Evolutionary conservation across 495 filamentous ascomycete species (phyloP), one percentile per base, ranked within the genome.

Genomic region (Symbiotaphrina buchneri): DNA sequence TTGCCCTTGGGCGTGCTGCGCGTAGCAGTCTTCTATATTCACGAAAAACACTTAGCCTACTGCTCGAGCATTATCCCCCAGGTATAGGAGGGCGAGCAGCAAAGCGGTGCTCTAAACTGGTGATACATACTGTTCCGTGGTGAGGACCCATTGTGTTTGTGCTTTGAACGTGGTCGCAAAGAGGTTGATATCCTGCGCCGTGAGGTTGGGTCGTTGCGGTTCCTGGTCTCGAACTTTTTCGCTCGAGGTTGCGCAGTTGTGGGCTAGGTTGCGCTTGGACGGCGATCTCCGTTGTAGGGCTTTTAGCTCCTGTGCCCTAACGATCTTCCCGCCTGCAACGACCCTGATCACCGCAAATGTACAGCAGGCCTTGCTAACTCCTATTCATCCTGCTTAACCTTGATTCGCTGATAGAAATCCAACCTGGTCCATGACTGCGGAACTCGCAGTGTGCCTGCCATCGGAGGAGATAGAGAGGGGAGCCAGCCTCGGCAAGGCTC

Each of bases 41-140:
- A 45, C 43, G 51, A 49, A 48, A 39, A 39, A 54, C 55, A 63
- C 58, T 87, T 78, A 90, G 81, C 83, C 84, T 91, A 90, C 81
- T 92, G 82, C 65, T 79, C 77, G 67, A 64, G 37, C 38, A 13
- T 33, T 27, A 43, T 41, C 39, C 41, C 44, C 39, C 42, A 34
- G 40, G 34, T 40, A 38, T 42, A 44, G 40, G 35, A 34, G 10
- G 55, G 52, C 53, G 61, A 72, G 75, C 80, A 90, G 82, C 80
- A 90, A 90, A 90, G 82, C 80, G 57, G 52, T 53, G 44, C 40
- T 45, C 38, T 51, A 53, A 69, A 87, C 81, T 63, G 5, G 4
- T 28, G 23, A 4, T 32, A 34, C 27, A 13, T 91, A 91, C 82
- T 59, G 65, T 52, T 51, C n/a, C n/a, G n/a, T n/a, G n/a, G n/a